Evolutionary conservation across 257 asterid genomes (phyloP).

Genomic region (Mentha longifolia): DNA sequence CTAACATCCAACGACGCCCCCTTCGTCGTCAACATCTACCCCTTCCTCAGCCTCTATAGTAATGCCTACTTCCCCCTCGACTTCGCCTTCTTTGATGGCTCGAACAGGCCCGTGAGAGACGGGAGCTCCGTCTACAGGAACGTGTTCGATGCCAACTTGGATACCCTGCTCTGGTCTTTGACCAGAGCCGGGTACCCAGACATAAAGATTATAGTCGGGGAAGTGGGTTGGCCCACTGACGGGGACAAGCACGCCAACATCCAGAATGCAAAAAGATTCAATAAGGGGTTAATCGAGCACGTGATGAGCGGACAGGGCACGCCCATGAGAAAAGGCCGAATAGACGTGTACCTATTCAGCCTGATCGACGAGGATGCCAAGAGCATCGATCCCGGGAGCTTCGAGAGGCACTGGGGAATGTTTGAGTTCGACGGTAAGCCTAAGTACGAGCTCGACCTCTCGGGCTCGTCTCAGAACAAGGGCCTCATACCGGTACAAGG

Average conservation of each 20-base stretch:
- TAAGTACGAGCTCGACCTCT: slow-evolving; percentile 69
- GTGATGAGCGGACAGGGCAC: slow-evolving; percentile 74
- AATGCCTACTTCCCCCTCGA: slow-evolving; percentile 76
- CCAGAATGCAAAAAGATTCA: slow-evolving; percentile 64
- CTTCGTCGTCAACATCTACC: slow-evolving; percentile 85
- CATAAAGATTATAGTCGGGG: slow-evolving; percentile 72
- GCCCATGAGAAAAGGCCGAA: slow-evolving; percentile 64
- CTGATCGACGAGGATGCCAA: slow-evolving; percentile 82
- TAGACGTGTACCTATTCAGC: slow-evolving; percentile 76
- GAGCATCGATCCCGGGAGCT: slow-evolving; percentile 87
- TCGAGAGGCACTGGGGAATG: slow-evolving; percentile 95
- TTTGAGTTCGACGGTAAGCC: slow-evolving; percentile 89
- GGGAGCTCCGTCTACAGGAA: slow-evolving; percentile 63
- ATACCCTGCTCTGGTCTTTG: slow-evolving; percentile 76
- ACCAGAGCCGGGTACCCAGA: slow-evolving; percentile 83
- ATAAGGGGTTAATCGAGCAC: slow-evolving; percentile 77
- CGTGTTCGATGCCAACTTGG: slow-evolving; percentile 91
- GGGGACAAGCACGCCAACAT: slow-evolving; percentile 67
- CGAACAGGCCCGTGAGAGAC: slow-evolving; percentile 58
- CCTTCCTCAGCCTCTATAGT: slow-evolving; percentile 81
- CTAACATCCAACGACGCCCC: slow-evolving; percentile 73
- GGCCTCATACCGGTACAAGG: slow-evolving; percentile 70
- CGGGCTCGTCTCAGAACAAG: slow-evolving; percentile 41
- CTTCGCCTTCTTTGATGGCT: slow-evolving; percentile 84
- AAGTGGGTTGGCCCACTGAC: slow-evolving; percentile 99